These are phyloP conservation scores for Exobasidium rhododendri DNA, from an alignment of 1,284 basidiomycete genomes.

Conservation along the genomic window DNA sequence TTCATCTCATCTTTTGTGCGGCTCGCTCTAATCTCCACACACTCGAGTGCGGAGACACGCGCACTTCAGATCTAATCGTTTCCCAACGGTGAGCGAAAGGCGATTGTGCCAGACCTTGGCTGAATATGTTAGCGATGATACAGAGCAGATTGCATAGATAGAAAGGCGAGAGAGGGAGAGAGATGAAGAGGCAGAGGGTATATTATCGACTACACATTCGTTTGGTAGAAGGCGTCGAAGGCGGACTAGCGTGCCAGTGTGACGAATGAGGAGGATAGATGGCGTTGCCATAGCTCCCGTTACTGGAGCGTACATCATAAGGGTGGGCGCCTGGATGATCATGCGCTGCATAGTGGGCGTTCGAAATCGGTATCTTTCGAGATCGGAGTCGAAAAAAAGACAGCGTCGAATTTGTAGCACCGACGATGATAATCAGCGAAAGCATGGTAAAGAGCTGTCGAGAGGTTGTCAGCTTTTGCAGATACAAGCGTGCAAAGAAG, in stretches of 20 bases:
- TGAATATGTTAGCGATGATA: too few relatives aligned
- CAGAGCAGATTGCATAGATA: too few relatives aligned
- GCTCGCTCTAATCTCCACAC: too few relatives aligned
- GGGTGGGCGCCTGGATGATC: neutral
- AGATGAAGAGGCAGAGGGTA: too few relatives aligned
- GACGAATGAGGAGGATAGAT: neutral
- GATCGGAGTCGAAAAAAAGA: constrained; percentile 48
- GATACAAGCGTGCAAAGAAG: too few relatives aligned
- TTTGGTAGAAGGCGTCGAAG: constrained; percentile 6
- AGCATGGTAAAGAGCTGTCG: constrained; percentile 37
- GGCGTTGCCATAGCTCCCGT: neutral
- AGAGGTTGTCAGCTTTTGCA: too few relatives aligned
- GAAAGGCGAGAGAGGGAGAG: too few relatives aligned
- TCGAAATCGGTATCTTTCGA: neutral
- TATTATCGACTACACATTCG: constrained; percentile 11
- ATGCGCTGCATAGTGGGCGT: neutral
- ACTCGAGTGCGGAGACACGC: too few relatives aligned
- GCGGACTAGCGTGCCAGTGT: constrained; percentile 8
- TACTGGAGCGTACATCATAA: neutral
- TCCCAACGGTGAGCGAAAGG: too few relatives aligned
- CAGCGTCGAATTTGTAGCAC: constrained; percentile 48
- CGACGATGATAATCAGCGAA: constrained; percentile 44
- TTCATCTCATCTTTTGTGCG: too few relatives aligned
- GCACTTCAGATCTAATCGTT: too few relatives aligned
- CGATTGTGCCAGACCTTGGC: too few relatives aligned